These are phyloP conservation scores for Fusarium staphyleae DNA, from an alignment of 2,329 filamentous ascomycete genomes.

Conservation along the genomic window DNA sequence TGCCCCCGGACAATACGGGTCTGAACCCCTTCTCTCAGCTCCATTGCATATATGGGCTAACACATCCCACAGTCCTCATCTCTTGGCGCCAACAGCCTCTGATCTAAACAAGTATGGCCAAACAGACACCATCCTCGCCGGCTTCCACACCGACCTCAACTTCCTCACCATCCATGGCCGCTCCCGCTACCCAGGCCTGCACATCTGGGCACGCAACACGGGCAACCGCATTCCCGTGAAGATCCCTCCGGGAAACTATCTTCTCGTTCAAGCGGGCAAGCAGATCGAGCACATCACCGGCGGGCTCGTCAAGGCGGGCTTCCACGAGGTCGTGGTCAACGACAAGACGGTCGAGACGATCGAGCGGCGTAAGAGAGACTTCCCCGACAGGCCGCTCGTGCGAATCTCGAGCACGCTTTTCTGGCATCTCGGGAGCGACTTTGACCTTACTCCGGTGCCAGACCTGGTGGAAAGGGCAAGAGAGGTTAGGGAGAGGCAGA, in stretches of 20 bases:
- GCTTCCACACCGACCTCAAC: conserved; percentile 71
- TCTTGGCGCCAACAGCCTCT: conserved; percentile 67
- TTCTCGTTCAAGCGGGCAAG: conserved; percentile 69
- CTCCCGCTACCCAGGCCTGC: conserved; percentile 66
- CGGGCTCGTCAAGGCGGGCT: conserved; percentile 67
- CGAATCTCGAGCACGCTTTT: conserved; percentile 68
- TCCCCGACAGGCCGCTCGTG: conserved; percentile 59
- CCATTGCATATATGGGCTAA: background rate
- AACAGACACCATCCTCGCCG: conserved; percentile 65
- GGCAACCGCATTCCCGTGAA: conserved; percentile 64
- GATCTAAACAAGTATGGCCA: conserved; percentile 61
- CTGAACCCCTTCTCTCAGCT: background rate
- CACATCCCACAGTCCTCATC: conserved; percentile 56
- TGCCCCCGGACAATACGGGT: conserved; percentile 64
- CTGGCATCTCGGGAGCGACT: conserved; percentile 66
- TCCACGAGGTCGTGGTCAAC: conserved; percentile 68
- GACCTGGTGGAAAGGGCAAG: conserved; percentile 54
- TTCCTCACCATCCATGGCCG: conserved; percentile 71
- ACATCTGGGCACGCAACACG: conserved; percentile 70
- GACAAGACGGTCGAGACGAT: conserved; percentile 58
- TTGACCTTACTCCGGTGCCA: conserved; percentile 61
- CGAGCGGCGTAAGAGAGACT: conserved; percentile 49
- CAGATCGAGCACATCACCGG: conserved; percentile 68
- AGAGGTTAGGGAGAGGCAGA: conserved; percentile 55
- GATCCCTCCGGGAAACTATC: conserved; percentile 64